Evolutionary conservation across 2,329 filamentous ascomycete species (phyloP).

Genomic region (Remersonia thermophila): DNA sequence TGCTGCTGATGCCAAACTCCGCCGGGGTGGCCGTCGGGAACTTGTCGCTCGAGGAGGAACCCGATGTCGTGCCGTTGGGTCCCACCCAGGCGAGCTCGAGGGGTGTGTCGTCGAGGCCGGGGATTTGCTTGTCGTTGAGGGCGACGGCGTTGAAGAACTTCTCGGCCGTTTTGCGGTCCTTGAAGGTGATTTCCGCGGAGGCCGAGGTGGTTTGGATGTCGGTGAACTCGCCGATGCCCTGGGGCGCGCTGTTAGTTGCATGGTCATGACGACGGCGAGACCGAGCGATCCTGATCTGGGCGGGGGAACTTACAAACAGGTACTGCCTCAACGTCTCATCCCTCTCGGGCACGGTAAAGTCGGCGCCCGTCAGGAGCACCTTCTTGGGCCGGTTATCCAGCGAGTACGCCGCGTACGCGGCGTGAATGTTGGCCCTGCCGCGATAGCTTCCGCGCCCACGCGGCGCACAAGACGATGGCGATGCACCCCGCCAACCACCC

Average conservation of each 20-base stretch:
- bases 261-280: constrained; percentile 1
- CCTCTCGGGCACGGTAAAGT: constrained; percentile 47
- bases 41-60: constrained; percentile 1
- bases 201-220: constrained; percentile 38
- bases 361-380: constrained; percentile 50
- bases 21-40: background rate
- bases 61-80: constrained; percentile 5
- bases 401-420: constrained; percentile 50
- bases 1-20: background rate
- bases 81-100: constrained; percentile 53
- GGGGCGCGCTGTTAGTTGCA: constrained; percentile 17
- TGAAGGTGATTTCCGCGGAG: constrained; percentile 47
- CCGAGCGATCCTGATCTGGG: no score
- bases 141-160: constrained; percentile 48
- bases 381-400: constrained; percentile 66
- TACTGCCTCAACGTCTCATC: constrained; percentile 62
- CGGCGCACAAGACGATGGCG: constrained; percentile 12
- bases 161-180: constrained; percentile 59
- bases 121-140: constrained; percentile 39
- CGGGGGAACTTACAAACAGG: constrained; percentile 46
- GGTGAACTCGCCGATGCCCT: constrained; percentile 52
- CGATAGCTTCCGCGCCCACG: constrained; percentile 22
- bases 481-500: constrained; percentile 17
- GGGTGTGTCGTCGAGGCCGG: constrained; percentile 44
- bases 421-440: constrained; percentile 21